Base-by-base conservation (phyloP, 495 filamentous ascomycete species). In the Tuber melanosporum region DNA sequence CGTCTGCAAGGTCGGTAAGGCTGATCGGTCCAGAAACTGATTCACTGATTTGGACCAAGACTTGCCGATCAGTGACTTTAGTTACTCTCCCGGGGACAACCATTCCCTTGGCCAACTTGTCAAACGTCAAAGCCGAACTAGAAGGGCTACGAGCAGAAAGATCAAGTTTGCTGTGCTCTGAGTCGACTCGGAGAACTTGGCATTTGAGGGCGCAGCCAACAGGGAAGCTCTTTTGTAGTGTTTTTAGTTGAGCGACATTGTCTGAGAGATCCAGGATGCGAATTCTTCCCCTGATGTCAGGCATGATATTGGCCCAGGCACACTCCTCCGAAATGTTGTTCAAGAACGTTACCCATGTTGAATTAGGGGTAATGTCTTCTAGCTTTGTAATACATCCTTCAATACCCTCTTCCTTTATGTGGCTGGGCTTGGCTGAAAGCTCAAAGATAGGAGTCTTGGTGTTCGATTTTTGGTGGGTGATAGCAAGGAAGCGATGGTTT, bases 401-500 rank as follows among this genome's bases (percentile, higher is more conserved):
- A 12, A 83, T 72, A 7, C 79, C 42, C 32, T 83, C 84, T 10
- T 88, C 84, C 57, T 87, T 85, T 72, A 92, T 77, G 82, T 90
- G 89, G 80, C 88, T 91, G 44, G 90, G 89, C 83, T 94, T 97
- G 14, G 93, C 89, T n/a, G 94, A 93, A 22, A 98, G 88, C 83
- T 99, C 95, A 75, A 94, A 94, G 8, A 97, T 92, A 0, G 93
- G 89, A 74, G 87, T 87, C 81, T 93, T 94, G 73, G 89, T 90
- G 52, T 88, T 88, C 3, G 82, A 80, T 36, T 74, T 77, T 73
- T 93, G 89, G 84, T 98, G 94, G 70, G 90, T 90, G 81, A 99
- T 95, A 36, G 95, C 93, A 57, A 99, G 88, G 85, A 95, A 99
- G 52, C 92, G 91, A 84, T 97, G 92, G 80, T 93, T 97, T 76